Evolutionary conservation across 2,329 filamentous ascomycete species (phyloP), one percentile per base, ranked within the genome.

Genomic region (Hirsutella rhossiliensis): DNA sequence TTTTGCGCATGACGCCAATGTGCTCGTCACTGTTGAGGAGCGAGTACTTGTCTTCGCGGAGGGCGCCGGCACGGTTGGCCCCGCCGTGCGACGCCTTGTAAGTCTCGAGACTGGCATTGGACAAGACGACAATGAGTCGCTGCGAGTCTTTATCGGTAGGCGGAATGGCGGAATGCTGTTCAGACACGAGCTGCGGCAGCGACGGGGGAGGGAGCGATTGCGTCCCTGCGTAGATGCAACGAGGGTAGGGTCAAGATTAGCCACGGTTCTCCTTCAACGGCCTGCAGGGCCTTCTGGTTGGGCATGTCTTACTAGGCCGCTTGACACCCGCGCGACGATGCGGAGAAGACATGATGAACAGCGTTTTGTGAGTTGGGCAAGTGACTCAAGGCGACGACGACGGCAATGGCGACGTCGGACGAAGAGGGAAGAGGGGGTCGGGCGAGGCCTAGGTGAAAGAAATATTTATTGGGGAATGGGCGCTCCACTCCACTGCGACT

Each of bases 1-100:
- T 97, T 73, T 97, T 98, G 59, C 92, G 84, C 88, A 98, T 95
- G 52, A 97, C 85, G 50, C 92, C 92, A 54, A 98, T 98, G 63
- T 98, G 92, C 67, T 98, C 92, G 61, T 98, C 92, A 66, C 89
- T 96, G 73, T 98, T 98, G 58, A 98, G 80, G 43, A 98, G 73
- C 48, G 90, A 94, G 67, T 94, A 98, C 66, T 97, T 97, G 62
- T 96, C 90, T 57, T 96, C 89, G 42, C 85, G 79, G 48, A 78
- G 76, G 46, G 74, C 69, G 29, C 79, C 72, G 71, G 62, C 79
- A 65, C 67, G 81, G 67, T 61, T 77, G 63, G 60, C 74, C 63
- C 81, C 77, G 48, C 82, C 81, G 53, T 87, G 81, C 18, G 86
- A 84, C 1, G 92, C 86, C 62, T 94, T 94, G 75, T 96, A 97